These are phyloP conservation scores for Candida peoriensis DNA, from an alignment of 805 yeast genomes.

Conservation along the genomic window DNA sequence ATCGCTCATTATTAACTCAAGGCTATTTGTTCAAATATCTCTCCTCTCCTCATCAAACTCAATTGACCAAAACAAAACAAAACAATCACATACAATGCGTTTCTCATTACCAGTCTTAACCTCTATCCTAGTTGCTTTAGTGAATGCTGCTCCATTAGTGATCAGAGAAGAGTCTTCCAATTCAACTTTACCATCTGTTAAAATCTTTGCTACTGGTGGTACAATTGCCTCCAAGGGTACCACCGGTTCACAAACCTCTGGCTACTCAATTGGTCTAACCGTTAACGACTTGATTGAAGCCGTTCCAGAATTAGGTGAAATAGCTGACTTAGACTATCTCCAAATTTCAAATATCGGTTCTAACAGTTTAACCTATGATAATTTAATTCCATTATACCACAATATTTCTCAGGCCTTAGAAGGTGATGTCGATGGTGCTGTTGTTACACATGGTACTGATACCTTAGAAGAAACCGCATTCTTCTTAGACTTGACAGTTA, in stretches of 20 bases:
- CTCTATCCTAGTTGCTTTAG: slow-evolving; percentile 1
- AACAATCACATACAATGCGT: too few species aligned
- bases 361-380: slow-evolving; percentile 44
- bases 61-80: too few species aligned
- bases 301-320: slow-evolving; percentile 50
- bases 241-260: slow-evolving; percentile 44
- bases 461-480: slow-evolving; percentile 65
- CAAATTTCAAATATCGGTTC: slow-evolving; percentile 49
- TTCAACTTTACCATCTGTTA: slow-evolving; percentile 27
- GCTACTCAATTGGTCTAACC: slow-evolving; percentile 47
- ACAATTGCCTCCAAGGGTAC: slow-evolving; percentile 53
- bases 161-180: slow-evolving; percentile 6
- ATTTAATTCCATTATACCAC: slow-evolving; percentile 40
- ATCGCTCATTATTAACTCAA: too few species aligned
- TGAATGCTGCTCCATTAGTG: background rate
- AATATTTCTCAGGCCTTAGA: slow-evolving; percentile 41
- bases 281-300: slow-evolving; percentile 45
- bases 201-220: slow-evolving; percentile 55
- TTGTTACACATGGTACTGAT: slow-evolving; percentile 70
- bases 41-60: too few species aligned
- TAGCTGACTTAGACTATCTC: slow-evolving; percentile 43
- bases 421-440: slow-evolving; percentile 45
- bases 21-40: too few species aligned
- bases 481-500: slow-evolving; percentile 47
- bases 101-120: slow-evolving; percentile 2